Evolutionary conservation across 352 stramenopile genomes (phyloP), one percentile per base, ranked within the genome.

Genomic region (Globisporangium orthogonon): DNA sequence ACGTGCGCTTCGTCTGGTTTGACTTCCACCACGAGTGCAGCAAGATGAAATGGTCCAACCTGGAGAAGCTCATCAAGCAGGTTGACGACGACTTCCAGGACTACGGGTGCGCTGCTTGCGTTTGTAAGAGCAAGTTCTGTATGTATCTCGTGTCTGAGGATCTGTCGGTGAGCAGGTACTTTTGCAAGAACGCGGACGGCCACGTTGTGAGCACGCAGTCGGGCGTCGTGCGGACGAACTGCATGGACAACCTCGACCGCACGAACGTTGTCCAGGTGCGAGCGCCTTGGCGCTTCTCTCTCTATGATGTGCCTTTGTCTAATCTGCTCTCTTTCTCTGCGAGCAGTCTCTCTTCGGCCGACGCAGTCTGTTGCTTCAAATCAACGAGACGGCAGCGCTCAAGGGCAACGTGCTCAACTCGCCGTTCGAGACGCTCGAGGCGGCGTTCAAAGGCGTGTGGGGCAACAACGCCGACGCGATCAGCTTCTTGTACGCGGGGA

Each of bases 191-290:
- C 31, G 58, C 71, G 1, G 69, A 83, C 47, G 77, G 79, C 11
- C 37, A 62, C 7, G 63, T 89, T 43, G 56, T 76, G 17, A 83
- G 54, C 60, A 82, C 71, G 40, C 96, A 99, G 71, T 88, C 77
- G 9, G 92, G 90, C 4, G 87, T 99, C 17, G 78, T 98, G 31
- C 86, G 96, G 50, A 98, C 94, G 14, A 99, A 99, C 75, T 99
- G 96, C 75, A 98, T 99, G 90, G 96, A 99, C 78, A 98, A 97
- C 62, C 76, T 99, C 15, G 96, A 99, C 76, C 83, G 96, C 37
- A 99, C 78, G 15, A 89, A 87, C 54, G 77, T 88, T 46, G 78
- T 87, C 23, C 23, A 23, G 23, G 23, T 23, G 23, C 23, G 23
- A 23, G 23, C 23, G 23, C 23, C 23, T 23, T 23, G 23, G 23